Percentiles rank a stretch among this genome's conserved stretches.
Conservation (phyloP, 108 stramenopile genomes). For the Fragilariopsis cylindrus region DNA sequence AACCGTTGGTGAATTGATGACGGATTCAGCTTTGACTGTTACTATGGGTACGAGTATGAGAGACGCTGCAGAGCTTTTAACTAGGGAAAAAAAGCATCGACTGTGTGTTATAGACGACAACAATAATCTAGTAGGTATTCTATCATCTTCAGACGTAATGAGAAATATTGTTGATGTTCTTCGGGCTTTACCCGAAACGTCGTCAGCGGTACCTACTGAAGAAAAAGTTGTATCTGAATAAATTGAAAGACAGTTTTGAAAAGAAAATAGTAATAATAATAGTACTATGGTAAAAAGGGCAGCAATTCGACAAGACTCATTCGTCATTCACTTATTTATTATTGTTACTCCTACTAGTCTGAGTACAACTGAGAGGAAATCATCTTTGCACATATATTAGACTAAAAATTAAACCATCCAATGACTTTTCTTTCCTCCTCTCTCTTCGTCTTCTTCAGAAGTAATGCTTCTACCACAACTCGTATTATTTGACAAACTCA, state of each 20-base stretch:
- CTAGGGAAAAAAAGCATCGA: conserved; percentile 18
- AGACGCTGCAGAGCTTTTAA: conserved; percentile 36
- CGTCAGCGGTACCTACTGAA: not conserved
- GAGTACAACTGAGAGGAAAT: too few species aligned
- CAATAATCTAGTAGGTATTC: conserved; percentile 31
- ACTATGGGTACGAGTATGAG: conserved; percentile 15
- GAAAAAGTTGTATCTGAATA: too few species aligned
- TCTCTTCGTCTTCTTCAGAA: not conserved
- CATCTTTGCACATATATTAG: too few species aligned
- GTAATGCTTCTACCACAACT: not conserved
- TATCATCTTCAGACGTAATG: conserved; percentile 42
- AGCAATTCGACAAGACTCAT: too few species aligned
- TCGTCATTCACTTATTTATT: too few species aligned
- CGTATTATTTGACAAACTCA: not conserved
- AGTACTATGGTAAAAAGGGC: too few species aligned
- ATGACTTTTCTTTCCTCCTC: not conserved
- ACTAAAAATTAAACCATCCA: not conserved
- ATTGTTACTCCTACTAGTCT: too few species aligned
- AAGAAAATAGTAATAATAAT: too few species aligned
- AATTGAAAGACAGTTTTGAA: too few species aligned
- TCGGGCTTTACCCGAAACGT: conserved; percentile 20
- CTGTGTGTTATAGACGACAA: conserved; percentile 36
- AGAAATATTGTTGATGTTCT: conserved; percentile 30
- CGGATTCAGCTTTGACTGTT: conserved; percentile 28
- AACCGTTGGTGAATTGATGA: conserved; percentile 36